A percentile compares a stretch with the other conserved stretches of the same genome.
Conservation (phyloP, 2,329 filamentous ascomycete species). For the Fusarium hainanense region DNA sequence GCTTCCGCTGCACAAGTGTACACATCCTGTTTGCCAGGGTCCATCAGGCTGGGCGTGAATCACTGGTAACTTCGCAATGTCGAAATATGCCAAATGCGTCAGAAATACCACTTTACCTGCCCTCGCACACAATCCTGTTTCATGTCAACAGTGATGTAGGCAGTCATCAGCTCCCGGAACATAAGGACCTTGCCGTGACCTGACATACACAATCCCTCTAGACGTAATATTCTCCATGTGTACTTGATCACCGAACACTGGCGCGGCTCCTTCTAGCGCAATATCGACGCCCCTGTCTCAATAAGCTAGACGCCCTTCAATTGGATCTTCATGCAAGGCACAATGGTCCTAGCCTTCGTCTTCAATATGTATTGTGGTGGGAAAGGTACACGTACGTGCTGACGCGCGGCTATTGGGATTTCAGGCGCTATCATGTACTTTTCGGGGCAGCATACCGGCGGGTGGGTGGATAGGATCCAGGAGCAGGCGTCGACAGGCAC, state of each 20-base stretch:
- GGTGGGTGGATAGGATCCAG: too few relatives aligned
- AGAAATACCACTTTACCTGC: conserved; percentile 64
- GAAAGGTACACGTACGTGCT: conserved; percentile 47
- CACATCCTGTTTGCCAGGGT: conserved; percentile 63
- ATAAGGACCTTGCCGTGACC: conserved; percentile 28
- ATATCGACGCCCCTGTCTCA: conserved; percentile 41
- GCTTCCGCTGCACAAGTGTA: conserved; percentile 66
- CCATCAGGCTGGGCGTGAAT: conserved; percentile 68
- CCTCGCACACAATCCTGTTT: conserved; percentile 59
- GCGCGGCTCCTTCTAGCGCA: conserved; percentile 37
- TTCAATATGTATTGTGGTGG: conserved; percentile 51
- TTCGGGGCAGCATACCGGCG: conserved; percentile 41
- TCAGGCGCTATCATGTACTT: conserved; percentile 46
- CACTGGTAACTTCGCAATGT: conserved; percentile 70
- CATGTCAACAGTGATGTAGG: conserved; percentile 75
- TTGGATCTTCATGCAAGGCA: conserved; percentile 45
- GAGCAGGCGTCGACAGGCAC: too few relatives aligned
- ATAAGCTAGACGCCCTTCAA: conserved; percentile 45
- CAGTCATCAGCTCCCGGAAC: conserved; percentile 69
- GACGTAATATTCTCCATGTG: conserved; percentile 37
- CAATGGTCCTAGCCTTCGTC: conserved; percentile 36
- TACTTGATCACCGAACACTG: conserved; percentile 37
- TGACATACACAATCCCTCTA: conserved; percentile 37
- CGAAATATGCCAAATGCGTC: conserved; percentile 63
- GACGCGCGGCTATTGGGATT: conserved; percentile 44